Base-by-base conservation (phyloP, 108 stramenopile species). In the Aurantiochytrium sp. region DNA sequence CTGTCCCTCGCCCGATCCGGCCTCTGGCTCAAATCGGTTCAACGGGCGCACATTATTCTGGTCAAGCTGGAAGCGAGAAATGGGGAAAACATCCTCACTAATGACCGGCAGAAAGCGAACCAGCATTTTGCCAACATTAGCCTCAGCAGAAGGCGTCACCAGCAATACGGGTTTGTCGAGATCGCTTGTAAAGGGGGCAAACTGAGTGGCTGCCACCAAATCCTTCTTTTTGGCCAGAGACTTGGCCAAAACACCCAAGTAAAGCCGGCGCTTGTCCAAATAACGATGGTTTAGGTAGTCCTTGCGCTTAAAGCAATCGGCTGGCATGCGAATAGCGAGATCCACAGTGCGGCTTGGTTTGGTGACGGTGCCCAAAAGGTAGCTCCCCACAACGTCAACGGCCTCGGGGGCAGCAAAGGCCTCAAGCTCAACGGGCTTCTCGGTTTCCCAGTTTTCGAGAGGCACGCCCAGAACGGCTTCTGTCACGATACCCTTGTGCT, bases 231-330 rank as follows among this genome's bases (percentile, higher is more conserved):
- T 53, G 10, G 76, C 45, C n/a, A 83, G 76, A 14, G 19, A 14
- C 45, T 53, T 83, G 45, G 76, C 76, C 76, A 83, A 12, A 43
- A 83, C 51, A 6, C 19, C 45, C 10, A 83, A 45, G 76, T 83
- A 83, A n/a, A 83, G 19, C 14, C 45, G 76, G 76, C 76, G 76
- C 76, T 83, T 83, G 76, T 83, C 76, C 19, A 53, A 35, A 23
- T 83, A 83, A 14, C 76, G 19, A 28, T 83, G 76, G 76, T 83
- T 83, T 16, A 83, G 51, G 23, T 83, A 83, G 51, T 83, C 76
- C 28, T 83, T 83, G 45, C 25, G 76, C 45, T 83, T 47, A 3
- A 83, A 83, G 76, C 76, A 53, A 12, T 23, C 76, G 12, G 76
- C 19, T 0, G 76, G 76, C 76, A 83, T 83, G 49, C 49, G 45